These are phyloP conservation scores for Mortierella sp. DNA, from an alignment of 371 early-diverging fungal genomes.

Conservation along the genomic window DNA sequence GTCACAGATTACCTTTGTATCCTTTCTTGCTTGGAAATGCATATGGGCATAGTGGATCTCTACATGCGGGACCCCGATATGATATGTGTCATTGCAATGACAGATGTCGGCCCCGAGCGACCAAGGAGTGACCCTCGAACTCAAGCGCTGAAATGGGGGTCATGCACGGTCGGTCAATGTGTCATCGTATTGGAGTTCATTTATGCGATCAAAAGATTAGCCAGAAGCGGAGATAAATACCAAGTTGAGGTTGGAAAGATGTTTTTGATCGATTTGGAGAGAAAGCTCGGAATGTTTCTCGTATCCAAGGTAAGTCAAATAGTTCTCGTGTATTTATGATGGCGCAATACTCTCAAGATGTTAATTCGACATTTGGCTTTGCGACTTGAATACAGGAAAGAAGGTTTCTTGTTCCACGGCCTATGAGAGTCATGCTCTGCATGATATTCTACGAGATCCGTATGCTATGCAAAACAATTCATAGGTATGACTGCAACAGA, in stretches of 20 bases:
- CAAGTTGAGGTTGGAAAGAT: conserved; percentile 74
- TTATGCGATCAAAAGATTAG: conserved; percentile 66
- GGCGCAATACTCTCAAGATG: background rate
- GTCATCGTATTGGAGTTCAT: conserved; percentile 69
- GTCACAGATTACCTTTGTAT: conserved; percentile 61
- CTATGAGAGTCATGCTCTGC: conserved; percentile 67
- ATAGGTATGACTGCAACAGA: conserved; percentile 38
- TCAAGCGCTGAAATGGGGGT: conserved; percentile 63
- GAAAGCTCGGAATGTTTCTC: conserved; percentile 68
- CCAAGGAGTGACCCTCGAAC: conserved; percentile 28
- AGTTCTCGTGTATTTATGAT: background rate
- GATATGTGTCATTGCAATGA: conserved; percentile 71
- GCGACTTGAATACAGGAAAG: conserved; percentile 58
- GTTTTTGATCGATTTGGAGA: conserved; percentile 74
- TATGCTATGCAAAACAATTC: conserved; percentile 74
- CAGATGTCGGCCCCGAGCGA: conserved; percentile 64
- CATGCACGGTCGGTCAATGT: conserved; percentile 74
- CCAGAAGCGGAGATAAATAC: conserved; percentile 59
- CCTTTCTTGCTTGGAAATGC: conserved; percentile 62
- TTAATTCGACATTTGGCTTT: background rate
- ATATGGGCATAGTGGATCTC: conserved; percentile 69
- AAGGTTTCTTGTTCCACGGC: conserved; percentile 62
- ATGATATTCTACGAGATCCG: conserved; percentile 70
- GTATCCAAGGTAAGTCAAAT: conserved; percentile 59
- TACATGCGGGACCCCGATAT: conserved; percentile 78